Base-by-base conservation (phyloP, 2,329 filamentous ascomycete species). In the Cladosporium sp. region DNA sequence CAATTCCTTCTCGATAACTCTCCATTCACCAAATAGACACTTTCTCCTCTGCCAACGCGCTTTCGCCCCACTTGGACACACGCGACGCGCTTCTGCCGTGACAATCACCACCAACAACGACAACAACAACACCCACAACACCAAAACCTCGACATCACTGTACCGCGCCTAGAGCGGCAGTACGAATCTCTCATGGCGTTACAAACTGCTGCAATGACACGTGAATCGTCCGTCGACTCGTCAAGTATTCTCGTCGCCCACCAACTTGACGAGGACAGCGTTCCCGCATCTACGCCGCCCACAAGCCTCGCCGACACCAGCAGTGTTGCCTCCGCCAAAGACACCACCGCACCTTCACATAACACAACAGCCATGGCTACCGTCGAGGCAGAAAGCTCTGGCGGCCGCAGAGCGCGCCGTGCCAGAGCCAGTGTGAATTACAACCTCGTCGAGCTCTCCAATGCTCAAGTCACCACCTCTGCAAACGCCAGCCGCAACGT, bases 221-320 rank as follows among this genome's bases (percentile, higher is more conserved):
- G 62, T 62, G 67, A 67, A 59, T 62, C 62, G 18, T 72, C 71
- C 36, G 60, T 69, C 36, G 69, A 67, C 16, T 69, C 69, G 20
- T 74, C 71, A 40, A 68, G 67, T 57, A 71, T 72, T 55, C 65
- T 67, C 30, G 68, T 69, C 38, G 62, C 57, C 33, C 60, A 57
- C 49, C 64, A 57, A 25, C 54, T 54, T 35, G 61, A 63, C 51
- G 56, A 60, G 50, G 60, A 60, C 51, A 80, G 78, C 43, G 70
- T 67, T 30, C 59, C 75, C 20, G 77, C 72, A 59, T 84, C 80
- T 16, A 86, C 84, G 51, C 83, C 84, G 40, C 81, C 82, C 19
- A 86, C 83, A 42, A 86, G 80, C 57, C 71, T 83, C 57, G 79
- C 78, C 61, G 83, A 86, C 64, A 76, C 72, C 59, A 75, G 73